phyloP scores from a whole-genome alignment of 805 yeast species.

The Martiniozyma abietophila region DNA sequence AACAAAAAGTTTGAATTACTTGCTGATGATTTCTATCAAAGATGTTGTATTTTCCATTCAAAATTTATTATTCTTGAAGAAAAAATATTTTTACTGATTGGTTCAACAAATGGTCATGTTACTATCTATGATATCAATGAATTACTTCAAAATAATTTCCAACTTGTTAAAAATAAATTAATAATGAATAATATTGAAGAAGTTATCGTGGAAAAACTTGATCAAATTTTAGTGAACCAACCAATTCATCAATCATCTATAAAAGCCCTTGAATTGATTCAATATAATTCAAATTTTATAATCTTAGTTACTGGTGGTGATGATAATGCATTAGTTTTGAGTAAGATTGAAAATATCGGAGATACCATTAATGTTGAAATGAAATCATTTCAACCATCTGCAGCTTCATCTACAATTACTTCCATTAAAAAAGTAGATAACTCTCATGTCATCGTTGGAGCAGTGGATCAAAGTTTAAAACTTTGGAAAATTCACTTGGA shows the following conservation, averaged over 20 bases:
- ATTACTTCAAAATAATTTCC: slow-evolving; percentile 9
- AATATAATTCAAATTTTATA: slow-evolving; percentile 4
- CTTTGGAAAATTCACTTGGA: slow-evolving; percentile 44
- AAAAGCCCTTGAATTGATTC: slow-evolving; percentile 40
- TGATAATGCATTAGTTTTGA: slow-evolving; percentile 62
- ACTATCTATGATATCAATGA: slow-evolving; percentile 48
- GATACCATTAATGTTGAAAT: slow-evolving; percentile 22
- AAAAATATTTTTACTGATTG: slow-evolving; percentile 35
- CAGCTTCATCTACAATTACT: slow-evolving; percentile 86
- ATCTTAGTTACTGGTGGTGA: slow-evolving; percentile 79
- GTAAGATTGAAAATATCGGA: slow-evolving; percentile 21
- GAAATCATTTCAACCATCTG: slow-evolving; percentile 34
- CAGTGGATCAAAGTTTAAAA: slow-evolving; percentile 77
- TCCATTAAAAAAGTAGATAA: slow-evolving; percentile 35
- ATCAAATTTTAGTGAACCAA: slow-evolving; percentile 29
- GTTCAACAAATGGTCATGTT: slow-evolving; percentile 80
- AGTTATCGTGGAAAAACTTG: slow-evolving; percentile 6
- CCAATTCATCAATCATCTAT: slow-evolving; percentile 81
- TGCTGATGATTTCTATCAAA: slow-evolving; percentile 45
- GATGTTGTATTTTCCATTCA: slow-evolving; percentile 69
- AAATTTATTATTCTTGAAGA: slow-evolving; percentile 31
- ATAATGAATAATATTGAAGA: not conserved
- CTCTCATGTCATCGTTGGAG: slow-evolving; percentile 42
- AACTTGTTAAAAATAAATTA: not conserved
- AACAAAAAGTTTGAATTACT: slow-evolving; percentile 34